Evolutionary conservation across 176 grass and related monocot genomes (phyloP).

Genomic region (Phoenix roebelenii): DNA sequence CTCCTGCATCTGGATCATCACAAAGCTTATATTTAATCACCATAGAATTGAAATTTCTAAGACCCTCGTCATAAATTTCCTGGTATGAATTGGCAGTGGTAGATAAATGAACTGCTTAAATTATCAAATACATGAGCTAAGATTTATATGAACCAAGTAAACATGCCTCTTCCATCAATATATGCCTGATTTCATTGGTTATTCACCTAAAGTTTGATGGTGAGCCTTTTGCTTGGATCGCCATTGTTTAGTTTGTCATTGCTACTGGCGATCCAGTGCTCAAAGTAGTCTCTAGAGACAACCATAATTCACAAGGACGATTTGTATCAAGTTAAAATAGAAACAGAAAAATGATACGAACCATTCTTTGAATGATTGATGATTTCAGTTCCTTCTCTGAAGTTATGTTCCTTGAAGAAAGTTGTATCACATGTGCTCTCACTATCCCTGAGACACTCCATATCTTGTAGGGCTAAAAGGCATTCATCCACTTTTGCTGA

Average conservation of each 20-base stretch:
- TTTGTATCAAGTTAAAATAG: neutral
- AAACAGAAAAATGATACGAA: slow-evolving; percentile 21
- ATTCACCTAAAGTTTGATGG: too few relatives aligned
- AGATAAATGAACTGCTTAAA: too few relatives aligned
- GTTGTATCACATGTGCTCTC: slow-evolving; percentile 13
- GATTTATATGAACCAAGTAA: too few relatives aligned
- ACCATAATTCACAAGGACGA: neutral
- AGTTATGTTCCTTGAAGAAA: slow-evolving; percentile 21
- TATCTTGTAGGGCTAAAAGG: slow-evolving; percentile 14
- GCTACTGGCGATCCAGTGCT: neutral
- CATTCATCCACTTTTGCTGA: slow-evolving; percentile 14
- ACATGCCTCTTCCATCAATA: too few relatives aligned
- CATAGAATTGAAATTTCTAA: neutral
- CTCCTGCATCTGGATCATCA: slow-evolving; percentile 39
- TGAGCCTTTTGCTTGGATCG: too few relatives aligned
- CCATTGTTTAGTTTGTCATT: too few relatives aligned
- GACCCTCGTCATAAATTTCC: neutral
- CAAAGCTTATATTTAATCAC: slow-evolving; percentile 8
- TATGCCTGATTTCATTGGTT: too few relatives aligned
- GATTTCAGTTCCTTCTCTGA: slow-evolving; percentile 5
- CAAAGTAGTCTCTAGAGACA: slow-evolving; percentile 4
- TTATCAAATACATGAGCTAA: too few relatives aligned
- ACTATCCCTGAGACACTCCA: slow-evolving; percentile 1
- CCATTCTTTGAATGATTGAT: slow-evolving; percentile 26
- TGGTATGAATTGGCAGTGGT: neutral